phyloP scores from a whole-genome alignment of 306 rosid species.

The Lupinus albus region DNA sequence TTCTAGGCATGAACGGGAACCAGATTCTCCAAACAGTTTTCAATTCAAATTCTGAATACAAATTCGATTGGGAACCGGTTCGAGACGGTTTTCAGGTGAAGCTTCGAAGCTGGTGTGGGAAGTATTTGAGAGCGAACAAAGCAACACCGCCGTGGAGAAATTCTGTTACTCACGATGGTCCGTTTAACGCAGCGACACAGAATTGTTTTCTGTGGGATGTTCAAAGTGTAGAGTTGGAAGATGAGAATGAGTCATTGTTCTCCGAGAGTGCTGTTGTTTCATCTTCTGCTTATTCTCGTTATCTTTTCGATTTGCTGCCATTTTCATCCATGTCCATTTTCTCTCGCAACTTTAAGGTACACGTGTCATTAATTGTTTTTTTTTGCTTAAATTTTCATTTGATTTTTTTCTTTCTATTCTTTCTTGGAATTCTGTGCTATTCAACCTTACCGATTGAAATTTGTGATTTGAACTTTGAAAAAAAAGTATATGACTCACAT shows the following conservation, averaged over 20 bases:
- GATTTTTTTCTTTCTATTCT: neutral
- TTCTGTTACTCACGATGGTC: constrained; percentile 68
- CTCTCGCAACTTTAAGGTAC: constrained; percentile 21
- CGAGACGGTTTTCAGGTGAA: constrained; percentile 77
- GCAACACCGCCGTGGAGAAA: constrained; percentile 91
- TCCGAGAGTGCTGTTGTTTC: constrained; percentile 39
- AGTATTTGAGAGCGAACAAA: constrained; percentile 67
- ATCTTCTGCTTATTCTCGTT: constrained; percentile 48
- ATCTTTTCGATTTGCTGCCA: constrained; percentile 29
- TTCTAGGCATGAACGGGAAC: constrained; percentile 67
- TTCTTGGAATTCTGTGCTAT: too few relatives aligned
- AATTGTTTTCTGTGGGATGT: constrained; percentile 79
- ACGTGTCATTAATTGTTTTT: neutral
- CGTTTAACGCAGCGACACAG: constrained; percentile 47
- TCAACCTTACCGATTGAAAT: too few relatives aligned
- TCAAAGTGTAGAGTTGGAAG: constrained; percentile 43
- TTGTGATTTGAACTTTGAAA: too few relatives aligned
- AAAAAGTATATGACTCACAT: too few relatives aligned
- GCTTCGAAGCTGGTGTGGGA: constrained; percentile 68
- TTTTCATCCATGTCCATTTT: constrained; percentile 55
- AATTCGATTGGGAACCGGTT: constrained; percentile 72
- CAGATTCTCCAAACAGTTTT: constrained; percentile 45
- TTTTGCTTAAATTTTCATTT: neutral
- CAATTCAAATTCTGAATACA: constrained; percentile 35
- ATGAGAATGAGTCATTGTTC: constrained; percentile 25